Percentiles rank a stretch among this genome's conserved stretches.
Evolutionary conservation across 371 early-diverging fungal genomes (phyloP).

Genomic region (Nematocida parisii): DNA sequence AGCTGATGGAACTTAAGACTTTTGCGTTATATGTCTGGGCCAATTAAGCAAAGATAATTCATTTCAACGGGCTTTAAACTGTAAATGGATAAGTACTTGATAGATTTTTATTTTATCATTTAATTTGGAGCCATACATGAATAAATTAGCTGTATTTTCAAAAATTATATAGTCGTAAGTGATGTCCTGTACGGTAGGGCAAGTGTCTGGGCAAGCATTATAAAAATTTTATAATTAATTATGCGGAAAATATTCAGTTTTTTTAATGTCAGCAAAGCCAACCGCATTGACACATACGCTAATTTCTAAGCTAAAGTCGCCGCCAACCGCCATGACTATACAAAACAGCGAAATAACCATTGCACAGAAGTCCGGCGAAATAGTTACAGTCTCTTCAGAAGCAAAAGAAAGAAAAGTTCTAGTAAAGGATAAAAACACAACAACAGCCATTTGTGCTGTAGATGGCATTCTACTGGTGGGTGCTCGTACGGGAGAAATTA

Average conservation of each 20-base stretch:
- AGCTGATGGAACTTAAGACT: no score
- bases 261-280: neutral
- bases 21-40: no score
- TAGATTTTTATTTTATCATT: no score
- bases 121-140: no score
- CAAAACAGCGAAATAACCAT: neutral
- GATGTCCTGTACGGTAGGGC: neutral
- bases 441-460: slow-evolving; percentile 7
- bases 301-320: neutral
- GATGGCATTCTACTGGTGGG: slow-evolving; percentile 29
- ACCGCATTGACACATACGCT: neutral
- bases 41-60: no score
- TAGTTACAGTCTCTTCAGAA: neutral
- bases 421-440: slow-evolving; percentile 1
- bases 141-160: no score
- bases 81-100: no score
- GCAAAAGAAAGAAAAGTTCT: slow-evolving; percentile 20
- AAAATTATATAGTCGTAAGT: neutral
- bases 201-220: neutral
- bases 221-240: slow-evolving; percentile 6
- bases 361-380: slow-evolving; percentile 31
- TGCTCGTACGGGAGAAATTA: slow-evolving; percentile 28
- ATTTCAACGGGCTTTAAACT: no score
- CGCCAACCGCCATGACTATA: slow-evolving; percentile 19
- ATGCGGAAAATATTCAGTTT: slow-evolving; percentile 15